Conservation (phyloP, 1,284 basidiomycete genomes). For the Rhizopogon parksii region DNA sequence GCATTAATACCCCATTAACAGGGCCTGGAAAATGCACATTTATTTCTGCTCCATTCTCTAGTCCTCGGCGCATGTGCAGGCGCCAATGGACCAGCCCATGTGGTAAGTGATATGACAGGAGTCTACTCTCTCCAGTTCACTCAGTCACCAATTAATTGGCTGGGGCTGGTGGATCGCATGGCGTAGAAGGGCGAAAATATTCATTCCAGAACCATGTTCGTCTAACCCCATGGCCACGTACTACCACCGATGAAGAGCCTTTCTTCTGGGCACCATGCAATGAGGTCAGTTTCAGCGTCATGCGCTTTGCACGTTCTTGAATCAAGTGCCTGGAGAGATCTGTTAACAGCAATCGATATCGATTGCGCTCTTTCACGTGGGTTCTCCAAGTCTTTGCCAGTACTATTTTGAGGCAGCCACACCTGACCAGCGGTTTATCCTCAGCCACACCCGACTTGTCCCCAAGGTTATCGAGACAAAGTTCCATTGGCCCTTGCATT, state of each 20-base stretch:
- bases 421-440: background rate
- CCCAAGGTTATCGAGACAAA: background rate
- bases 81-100: background rate
- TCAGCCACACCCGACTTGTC: background rate
- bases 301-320: too few relatives aligned
- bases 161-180: background rate
- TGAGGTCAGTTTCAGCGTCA: background rate
- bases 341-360: background rate
- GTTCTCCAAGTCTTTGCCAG: background rate
- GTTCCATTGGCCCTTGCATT: too few relatives aligned
- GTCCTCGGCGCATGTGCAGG: too few relatives aligned
- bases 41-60: background rate
- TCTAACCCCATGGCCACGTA: background rate
- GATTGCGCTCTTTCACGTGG: background rate
- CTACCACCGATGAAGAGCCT: background rate
- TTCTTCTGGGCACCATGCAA: background rate
- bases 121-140: background rate
- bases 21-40: background rate
- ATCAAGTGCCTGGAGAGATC: too few relatives aligned
- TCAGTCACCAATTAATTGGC: background rate
- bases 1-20: background rate
- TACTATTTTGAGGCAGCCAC: background rate
- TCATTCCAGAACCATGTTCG: background rate
- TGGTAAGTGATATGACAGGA: background rate
- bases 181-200: background rate